Percentiles rank a stretch among this genome's conserved stretches.
Conservation (phyloP, 2,329 filamentous ascomycete genomes). For the Pseudogymnoascus sp. region DNA sequence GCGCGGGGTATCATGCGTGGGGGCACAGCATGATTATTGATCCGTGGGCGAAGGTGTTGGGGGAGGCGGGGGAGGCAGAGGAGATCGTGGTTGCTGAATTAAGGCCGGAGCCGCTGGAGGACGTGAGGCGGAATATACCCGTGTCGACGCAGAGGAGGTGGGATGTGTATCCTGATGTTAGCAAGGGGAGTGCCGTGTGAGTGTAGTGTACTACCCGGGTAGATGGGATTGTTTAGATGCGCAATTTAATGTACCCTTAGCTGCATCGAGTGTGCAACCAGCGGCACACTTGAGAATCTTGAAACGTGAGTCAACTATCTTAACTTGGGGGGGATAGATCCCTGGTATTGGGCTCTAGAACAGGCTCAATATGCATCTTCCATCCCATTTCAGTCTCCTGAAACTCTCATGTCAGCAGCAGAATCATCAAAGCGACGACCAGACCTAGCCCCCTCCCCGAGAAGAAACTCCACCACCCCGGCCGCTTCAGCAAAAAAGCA, state of each 20-base stretch:
- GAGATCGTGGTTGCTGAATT: slow-evolving; percentile 68
- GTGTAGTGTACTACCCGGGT: background rate
- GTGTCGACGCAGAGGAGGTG: slow-evolving; percentile 79
- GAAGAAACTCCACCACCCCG: background rate
- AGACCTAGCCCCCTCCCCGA: background rate
- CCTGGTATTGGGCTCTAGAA: background rate
- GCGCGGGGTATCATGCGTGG: slow-evolving; percentile 77
- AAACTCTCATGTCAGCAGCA: background rate
- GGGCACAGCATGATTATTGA: slow-evolving; percentile 86
- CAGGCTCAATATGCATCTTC: background rate
- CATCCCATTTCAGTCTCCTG: background rate
- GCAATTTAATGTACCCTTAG: background rate
- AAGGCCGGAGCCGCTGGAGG: slow-evolving; percentile 58
- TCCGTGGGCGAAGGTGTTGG: slow-evolving; percentile 76
- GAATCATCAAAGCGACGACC: background rate
- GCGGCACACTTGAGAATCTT: background rate
- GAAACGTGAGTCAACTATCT: background rate
- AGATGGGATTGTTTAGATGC: background rate
- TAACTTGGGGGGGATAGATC: background rate
- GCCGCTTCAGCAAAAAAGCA: background rate
- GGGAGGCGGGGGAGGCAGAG: slow-evolving; percentile 71
- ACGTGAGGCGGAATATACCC: slow-evolving; percentile 75
- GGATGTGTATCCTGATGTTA: slow-evolving; percentile 92
- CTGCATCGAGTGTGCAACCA: background rate
- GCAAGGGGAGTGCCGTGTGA: slow-evolving; percentile 37